A percentile compares a stretch with the other conserved stretches of the same genome.
phyloP scores from a whole-genome alignment of 805 yeast genomes.

The Candida coquimbonensis region DNA sequence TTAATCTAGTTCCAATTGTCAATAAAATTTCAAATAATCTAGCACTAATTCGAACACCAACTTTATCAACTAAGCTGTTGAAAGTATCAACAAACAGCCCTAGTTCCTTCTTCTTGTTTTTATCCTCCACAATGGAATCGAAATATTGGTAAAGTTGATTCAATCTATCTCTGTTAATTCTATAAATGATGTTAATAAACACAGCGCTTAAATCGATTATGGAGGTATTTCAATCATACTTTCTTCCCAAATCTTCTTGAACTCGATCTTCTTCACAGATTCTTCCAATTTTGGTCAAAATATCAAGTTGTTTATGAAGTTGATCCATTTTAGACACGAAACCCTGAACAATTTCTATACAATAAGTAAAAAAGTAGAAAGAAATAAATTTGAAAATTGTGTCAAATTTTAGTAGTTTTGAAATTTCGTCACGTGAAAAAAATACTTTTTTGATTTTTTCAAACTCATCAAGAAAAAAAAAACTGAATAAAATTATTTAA shows the following conservation, averaged over 20 bases:
- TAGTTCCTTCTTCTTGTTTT: not conserved
- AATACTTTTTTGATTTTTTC: not conserved
- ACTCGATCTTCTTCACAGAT: not conserved
- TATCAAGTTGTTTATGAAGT: not conserved
- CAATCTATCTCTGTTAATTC: not conserved
- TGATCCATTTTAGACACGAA: not conserved
- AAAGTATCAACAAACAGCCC: conserved; percentile 7
- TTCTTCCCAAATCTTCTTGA: not conserved
- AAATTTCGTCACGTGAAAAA: not conserved
- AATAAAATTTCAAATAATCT: conserved; percentile 17
- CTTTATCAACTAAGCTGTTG: conserved; percentile 5
- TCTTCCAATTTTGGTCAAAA: not conserved
- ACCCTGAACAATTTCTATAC: not conserved
- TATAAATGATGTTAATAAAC: not conserved
- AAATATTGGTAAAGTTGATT: not conserved
- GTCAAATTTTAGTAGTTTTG: not conserved
- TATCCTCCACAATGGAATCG: not conserved
- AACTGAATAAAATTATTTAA: not conserved
- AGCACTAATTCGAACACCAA: conserved; percentile 11
- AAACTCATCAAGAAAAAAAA: not conserved
- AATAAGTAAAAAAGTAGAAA: not conserved
- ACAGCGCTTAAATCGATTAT: not conserved
- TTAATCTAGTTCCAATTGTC: conserved; percentile 19
- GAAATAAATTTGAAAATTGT: not conserved
- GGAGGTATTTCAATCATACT: not conserved